These are phyloP conservation scores for Eragrostis curvula DNA, from an alignment of 176 grass and related monocot genomes.

Conservation along the genomic window DNA sequence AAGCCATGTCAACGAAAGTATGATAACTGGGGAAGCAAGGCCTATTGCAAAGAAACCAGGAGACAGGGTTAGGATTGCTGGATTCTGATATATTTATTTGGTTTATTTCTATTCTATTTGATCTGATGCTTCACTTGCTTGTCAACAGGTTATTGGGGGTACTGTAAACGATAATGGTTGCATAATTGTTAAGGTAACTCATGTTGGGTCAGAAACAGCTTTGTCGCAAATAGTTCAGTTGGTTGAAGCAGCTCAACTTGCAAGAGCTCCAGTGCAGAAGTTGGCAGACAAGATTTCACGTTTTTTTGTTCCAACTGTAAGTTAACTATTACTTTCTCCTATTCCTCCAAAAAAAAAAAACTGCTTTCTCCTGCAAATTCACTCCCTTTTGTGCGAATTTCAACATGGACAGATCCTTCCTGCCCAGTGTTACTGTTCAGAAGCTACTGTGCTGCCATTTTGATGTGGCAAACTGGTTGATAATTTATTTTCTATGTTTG, in stretches of 20 bases:
- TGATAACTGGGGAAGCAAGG: conserved; percentile 98
- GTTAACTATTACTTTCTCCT: conserved; percentile 37
- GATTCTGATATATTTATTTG: conserved; percentile 3
- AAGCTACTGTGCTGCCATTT: background rate
- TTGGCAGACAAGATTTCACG: conserved; percentile 93
- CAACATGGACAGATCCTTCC: conserved; percentile 4
- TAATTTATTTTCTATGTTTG: background rate
- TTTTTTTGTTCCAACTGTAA: conserved; percentile 94
- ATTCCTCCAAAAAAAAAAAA: no score
- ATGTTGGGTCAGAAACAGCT: conserved; percentile 94
- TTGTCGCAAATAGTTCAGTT: conserved; percentile 98
- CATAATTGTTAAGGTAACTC: conserved; percentile 92
- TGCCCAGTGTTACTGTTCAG: conserved; percentile 11
- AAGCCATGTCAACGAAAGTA: conserved; percentile 99
- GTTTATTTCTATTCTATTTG: conserved; percentile 26
- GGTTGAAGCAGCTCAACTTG: conserved; percentile 97
- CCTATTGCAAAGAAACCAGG: conserved; percentile 90
- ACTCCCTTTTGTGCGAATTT: background rate
- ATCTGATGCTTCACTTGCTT: conserved; percentile 36
- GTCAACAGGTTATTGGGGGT: conserved; percentile 87
- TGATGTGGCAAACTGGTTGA: conserved; percentile 3
- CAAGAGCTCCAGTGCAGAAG: conserved; percentile 93
- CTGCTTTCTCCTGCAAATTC: conserved; percentile 28
- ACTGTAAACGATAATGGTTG: conserved; percentile 97
- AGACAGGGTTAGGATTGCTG: conserved; percentile 68